Evolutionary conservation across 768 basidiomycete species (phyloP).

Genomic region (Psilocybe cyanescens): DNA sequence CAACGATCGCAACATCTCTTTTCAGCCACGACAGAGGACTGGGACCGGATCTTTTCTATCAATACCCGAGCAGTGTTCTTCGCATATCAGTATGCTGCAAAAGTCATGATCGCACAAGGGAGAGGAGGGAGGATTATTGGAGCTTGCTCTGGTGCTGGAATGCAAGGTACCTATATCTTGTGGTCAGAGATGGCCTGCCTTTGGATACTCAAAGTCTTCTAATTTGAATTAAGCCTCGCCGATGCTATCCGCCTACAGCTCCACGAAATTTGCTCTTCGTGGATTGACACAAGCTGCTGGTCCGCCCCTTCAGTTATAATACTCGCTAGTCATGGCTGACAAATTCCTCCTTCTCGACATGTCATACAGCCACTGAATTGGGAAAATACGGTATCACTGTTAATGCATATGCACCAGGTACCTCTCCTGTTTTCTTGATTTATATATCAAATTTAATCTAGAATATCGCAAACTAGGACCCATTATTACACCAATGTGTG

Average conservation of each 20-base stretch:
- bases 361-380: slow-evolving; percentile 24
- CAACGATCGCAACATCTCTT: neutral
- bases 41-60: slow-evolving; percentile 47
- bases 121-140: slow-evolving; percentile 59
- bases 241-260: slow-evolving; percentile 28
- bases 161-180: slow-evolving; percentile 24
- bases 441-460: neutral
- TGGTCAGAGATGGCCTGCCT: neutral
- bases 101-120: slow-evolving; percentile 60
- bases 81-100: slow-evolving; percentile 67
- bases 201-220: too few species aligned
- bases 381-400: slow-evolving; percentile 33
- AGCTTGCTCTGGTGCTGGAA: slow-evolving; percentile 34
- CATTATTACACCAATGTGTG: slow-evolving; percentile 29
- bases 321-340: neutral
- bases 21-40: slow-evolving; percentile 37
- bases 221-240: neutral
- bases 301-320: slow-evolving; percentile 13
- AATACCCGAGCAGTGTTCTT: slow-evolving; percentile 63
- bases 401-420: slow-evolving; percentile 39
- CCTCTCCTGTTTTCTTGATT: neutral
- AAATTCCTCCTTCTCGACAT: neutral
- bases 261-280: slow-evolving; percentile 41
- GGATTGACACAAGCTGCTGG: slow-evolving; percentile 41
- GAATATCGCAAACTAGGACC: slow-evolving; percentile 8